These are phyloP conservation scores for Aspergillus spinulosporus DNA, from an alignment of 2,329 filamentous ascomycete species.

Conservation along the genomic window DNA sequence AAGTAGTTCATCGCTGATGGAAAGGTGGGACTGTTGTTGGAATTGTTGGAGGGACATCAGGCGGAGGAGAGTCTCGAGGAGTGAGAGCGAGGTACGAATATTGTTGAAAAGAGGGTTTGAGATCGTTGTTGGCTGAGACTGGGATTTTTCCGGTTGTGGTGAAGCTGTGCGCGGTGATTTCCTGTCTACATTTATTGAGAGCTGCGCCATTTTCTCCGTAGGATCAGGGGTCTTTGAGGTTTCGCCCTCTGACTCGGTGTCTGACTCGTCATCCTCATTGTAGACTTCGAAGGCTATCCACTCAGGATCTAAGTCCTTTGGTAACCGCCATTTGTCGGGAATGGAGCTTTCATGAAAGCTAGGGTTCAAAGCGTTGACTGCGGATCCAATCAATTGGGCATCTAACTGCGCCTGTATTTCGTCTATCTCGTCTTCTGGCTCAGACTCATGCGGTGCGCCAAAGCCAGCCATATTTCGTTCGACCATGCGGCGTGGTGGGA, in stretches of 20 bases:
- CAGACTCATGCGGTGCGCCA: conserved; percentile 28
- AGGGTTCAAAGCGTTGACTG: not conserved
- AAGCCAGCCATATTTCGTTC: conserved; percentile 46
- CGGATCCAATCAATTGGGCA: conserved; percentile 35
- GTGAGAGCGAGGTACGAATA: conserved; percentile 69
- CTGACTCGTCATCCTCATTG: conserved; percentile 61
- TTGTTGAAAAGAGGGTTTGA: conserved; percentile 53
- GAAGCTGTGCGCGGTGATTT: conserved; percentile 32
- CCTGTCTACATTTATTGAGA: conserved; percentile 42
- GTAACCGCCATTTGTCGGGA: conserved; percentile 60
- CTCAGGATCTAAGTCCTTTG: conserved; percentile 76
- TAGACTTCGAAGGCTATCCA: conserved; percentile 94
- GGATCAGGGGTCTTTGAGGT: conserved; percentile 34
- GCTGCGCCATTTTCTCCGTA: conserved; percentile 47
- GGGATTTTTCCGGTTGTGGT: conserved; percentile 16
- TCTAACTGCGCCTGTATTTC: conserved; percentile 43
- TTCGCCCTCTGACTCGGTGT: conserved; percentile 52
- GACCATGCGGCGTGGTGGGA: conserved; percentile 61
- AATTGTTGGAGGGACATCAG: conserved; percentile 87
- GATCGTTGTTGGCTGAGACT: conserved; percentile 30
- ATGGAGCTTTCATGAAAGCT: conserved; percentile 34
- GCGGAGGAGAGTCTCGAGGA: conserved; percentile 85
- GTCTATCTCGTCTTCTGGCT: conserved; percentile 41
- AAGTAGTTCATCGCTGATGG: conserved; percentile 84
- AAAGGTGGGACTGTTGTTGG: conserved; percentile 83